Percentiles rank a stretch among this genome's conserved stretches.
phyloP scores from a whole-genome alignment of 176 grass and related monocot genomes.

The Oryza australiensis region DNA sequence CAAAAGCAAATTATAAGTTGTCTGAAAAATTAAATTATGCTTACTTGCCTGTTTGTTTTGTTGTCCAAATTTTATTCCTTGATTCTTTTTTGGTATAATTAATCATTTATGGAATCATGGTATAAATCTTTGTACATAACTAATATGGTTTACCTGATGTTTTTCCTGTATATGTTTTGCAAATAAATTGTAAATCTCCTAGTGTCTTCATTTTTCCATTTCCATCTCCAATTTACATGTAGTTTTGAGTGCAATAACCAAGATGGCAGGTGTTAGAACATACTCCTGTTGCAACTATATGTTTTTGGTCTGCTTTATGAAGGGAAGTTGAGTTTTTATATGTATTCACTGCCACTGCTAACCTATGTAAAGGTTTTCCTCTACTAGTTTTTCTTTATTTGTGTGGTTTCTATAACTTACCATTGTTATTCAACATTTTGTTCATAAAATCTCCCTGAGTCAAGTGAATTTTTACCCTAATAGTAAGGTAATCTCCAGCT shows the following conservation, averaged over 20 bases:
- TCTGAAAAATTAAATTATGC: neutral
- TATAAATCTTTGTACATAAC: neutral
- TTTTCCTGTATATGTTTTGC: neutral
- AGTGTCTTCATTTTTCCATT: neutral
- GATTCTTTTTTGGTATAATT: neutral
- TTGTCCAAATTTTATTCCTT: neutral
- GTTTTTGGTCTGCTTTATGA: neutral
- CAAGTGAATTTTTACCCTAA: neutral
- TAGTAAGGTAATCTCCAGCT: neutral
- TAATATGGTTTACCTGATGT: neutral
- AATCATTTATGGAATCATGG: neutral
- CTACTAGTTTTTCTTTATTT: neutral
- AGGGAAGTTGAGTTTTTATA: neutral
- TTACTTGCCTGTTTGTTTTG: neutral
- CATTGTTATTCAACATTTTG: neutral
- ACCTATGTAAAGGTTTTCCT: neutral
- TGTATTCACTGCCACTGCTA: neutral
- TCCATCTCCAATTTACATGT: neutral
- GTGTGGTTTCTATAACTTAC: neutral
- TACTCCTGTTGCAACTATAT: neutral
- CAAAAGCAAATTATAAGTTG: neutral
- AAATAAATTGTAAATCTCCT: neutral
- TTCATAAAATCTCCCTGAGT: neutral
- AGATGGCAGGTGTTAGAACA: neutral
- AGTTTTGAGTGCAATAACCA: constrained; percentile 9